Percentiles rank a stretch among this genome's conserved stretches.
Evolutionary conservation across 495 filamentous ascomycete species (phyloP).

Genomic region (Lepraria neglecta): DNA sequence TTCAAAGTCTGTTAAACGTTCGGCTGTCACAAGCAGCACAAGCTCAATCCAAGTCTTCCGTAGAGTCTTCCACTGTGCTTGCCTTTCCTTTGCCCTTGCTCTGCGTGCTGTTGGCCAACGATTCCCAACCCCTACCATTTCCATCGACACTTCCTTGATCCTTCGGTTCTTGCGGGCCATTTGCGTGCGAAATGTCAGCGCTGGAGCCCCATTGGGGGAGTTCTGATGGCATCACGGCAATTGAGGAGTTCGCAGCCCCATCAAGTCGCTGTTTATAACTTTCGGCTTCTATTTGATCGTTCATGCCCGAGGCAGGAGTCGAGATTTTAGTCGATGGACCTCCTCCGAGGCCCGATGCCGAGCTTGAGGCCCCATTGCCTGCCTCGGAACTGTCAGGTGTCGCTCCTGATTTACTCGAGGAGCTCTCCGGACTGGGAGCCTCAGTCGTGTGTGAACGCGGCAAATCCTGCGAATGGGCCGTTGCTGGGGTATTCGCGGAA

Average conservation of each 20-base stretch:
- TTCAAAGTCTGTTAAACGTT: neutral
- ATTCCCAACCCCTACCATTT: neutral
- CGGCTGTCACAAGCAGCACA: neutral
- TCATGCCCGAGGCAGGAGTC: neutral
- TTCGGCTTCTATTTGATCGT: neutral
- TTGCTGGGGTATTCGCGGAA: neutral
- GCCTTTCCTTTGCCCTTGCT: constrained; percentile 45
- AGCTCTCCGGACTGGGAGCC: neutral
- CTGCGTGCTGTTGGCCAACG: constrained; percentile 6
- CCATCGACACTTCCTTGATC: neutral
- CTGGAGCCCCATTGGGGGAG: constrained; percentile 5
- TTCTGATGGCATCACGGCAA: neutral
- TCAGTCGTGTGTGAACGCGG: neutral
- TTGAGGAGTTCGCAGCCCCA: neutral
- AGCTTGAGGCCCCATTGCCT: neutral
- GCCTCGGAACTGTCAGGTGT: neutral
- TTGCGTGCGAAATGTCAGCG: neutral
- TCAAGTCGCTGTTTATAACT: neutral
- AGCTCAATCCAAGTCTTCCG: constrained; percentile 33
- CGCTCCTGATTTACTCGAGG: constrained; percentile 1
- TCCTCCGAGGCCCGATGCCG: neutral
- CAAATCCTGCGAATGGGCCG: too few relatives aligned
- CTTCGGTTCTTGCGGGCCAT: neutral
- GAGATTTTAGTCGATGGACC: neutral
- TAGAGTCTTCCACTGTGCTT: constrained; percentile 45